Base-by-base conservation (phyloP, 2,329 filamentous ascomycete species). In the Atkinsonella texensis region DNA sequence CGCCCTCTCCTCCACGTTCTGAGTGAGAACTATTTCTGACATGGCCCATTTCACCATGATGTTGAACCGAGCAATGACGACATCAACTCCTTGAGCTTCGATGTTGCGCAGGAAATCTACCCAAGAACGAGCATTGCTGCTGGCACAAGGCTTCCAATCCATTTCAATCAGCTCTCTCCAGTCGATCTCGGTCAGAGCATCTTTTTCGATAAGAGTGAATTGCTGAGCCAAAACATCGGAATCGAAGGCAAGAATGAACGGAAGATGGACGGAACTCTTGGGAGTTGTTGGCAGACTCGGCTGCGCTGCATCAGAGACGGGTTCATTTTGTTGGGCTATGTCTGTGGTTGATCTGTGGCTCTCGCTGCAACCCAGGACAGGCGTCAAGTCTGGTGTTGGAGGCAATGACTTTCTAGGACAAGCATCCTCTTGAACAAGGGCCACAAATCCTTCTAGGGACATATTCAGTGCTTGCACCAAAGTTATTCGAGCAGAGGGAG, bases 161-260 rank as follows among this genome's bases (percentile, higher is more conserved):
- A 93, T 84, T 51, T 89, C 85, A 51, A 91, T 87, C 12, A 93
- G 73, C 58, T 93, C 87, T 63, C 86, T 89, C 87, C 87, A 93
- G 67, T 91, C 87, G 55, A 93, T 86, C 65, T 91, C 87, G 58
- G 89, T 87, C 20, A 93, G 72, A 1, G 87, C 87, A 62, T 91
- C 87, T 64, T 91, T 90, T 62, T 93, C 87, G 46, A 93, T 87
- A 35, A 93, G 75, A 0, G 87, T 91, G 58, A 93, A 87, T 59
- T 93, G 87, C 64, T 90, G 84, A 2, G 87, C 87, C 28, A 93
- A 74, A 3, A 84, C 72, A 58, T 88, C 82, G 6, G 87, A 89
- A 60, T 89, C 85, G 58, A 89, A 90, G 0, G 85, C 85, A 23
- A 93, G 73, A 52, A 89, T 83, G 65, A 93, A 93, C 0, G 87